Base-by-base conservation (phyloP, 2,329 filamentous ascomycete species). In the Fusarium piperis region DNA sequence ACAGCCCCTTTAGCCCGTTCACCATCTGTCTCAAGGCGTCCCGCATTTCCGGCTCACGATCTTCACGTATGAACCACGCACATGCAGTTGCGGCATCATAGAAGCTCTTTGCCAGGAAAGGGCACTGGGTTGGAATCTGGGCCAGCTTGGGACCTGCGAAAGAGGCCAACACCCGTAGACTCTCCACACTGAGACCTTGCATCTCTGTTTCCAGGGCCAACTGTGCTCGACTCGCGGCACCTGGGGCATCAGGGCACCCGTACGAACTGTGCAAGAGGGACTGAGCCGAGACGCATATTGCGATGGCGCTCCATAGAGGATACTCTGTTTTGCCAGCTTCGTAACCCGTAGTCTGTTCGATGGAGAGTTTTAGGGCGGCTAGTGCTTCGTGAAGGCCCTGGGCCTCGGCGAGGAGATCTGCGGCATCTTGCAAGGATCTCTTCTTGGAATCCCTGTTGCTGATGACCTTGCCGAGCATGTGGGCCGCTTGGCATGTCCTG, bases 41-140 rank as follows among this genome's bases (percentile, higher is more conserved):
- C 16, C 16, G 32, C 57, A 73, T 70, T 5, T 35, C 35, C 4
- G 56, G 59, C 11, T 72, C 62, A 26, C 64, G 46, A 28, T 73
- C 63, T 63, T 76, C 72, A 2, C 52, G 56, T 3, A 75, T 62
- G 33, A 74, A 71, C 68, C 70, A 74, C n/a, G 66, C 64, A 20
- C 71, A 76, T 15, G 72, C 68, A 1, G 62, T 71, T 0, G 71
- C 72, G 26, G 70, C 61, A 58, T 64, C 57, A 41, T 75, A 75
- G 2, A 73, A 62, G 15, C 48, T 65, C 7, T 56, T 61, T 12
- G 59, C 59, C 16, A 70, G 16, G 11, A 72, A 28, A 13, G 68
- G 70, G 13, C 62, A 67, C 2, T n/a, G 30, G 16, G 16, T 20
- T 12, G 20, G 6, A 39, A 58, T 33, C 6, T 30, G 23, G 12